A percentile compares a stretch with the other conserved stretches of the same genome.
phyloP scores from a whole-genome alignment of 2,329 filamentous ascomycete genomes.

The Diaporthe caulivora region DNA sequence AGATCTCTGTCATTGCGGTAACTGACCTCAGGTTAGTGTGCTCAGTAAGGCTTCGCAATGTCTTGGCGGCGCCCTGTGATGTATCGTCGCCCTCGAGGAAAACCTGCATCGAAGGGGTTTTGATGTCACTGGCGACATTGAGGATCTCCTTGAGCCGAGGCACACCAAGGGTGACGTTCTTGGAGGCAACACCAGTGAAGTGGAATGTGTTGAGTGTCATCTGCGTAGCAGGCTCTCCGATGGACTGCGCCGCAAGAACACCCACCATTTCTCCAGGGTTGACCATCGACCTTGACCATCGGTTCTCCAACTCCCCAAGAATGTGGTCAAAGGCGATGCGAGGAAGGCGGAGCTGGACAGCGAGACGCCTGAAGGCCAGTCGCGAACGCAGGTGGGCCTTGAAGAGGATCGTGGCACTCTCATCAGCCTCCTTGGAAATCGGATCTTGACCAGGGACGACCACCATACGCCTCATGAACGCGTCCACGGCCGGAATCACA shows the following conservation, averaged over 20 bases:
- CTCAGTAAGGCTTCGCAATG: constrained; percentile 88
- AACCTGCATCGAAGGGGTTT: constrained; percentile 97
- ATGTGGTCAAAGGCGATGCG: constrained; percentile 94
- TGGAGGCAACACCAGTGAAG: constrained; percentile 99
- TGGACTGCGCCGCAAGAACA: constrained; percentile 96
- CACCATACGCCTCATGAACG: constrained; percentile 80
- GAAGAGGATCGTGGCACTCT: constrained; percentile 90
- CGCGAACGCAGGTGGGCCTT: constrained; percentile 92
- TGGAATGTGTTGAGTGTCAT: constrained; percentile 99
- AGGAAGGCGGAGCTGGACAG: constrained; percentile 86
- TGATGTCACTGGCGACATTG: constrained; percentile 97
- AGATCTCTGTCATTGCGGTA: constrained; percentile 92
- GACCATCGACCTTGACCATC: constrained; percentile 87
- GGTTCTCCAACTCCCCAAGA: constrained; percentile 88
- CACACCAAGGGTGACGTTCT: constrained; percentile 99
- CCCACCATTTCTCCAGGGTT: constrained; percentile 99
- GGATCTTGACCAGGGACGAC: constrained; percentile 88
- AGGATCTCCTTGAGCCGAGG: constrained; percentile 99
- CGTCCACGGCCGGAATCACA: constrained; percentile 83
- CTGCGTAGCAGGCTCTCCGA: constrained; percentile 97
- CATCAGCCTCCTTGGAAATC: constrained; percentile 87
- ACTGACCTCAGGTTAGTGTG: constrained; percentile 94
- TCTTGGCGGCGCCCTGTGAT: constrained; percentile 79
- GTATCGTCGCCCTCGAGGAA: constrained; percentile 77
- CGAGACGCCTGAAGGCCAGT: constrained; percentile 92